A percentile compares a stretch with the other conserved stretches of the same genome.
These are phyloP conservation scores for Phytopythium kandeliae DNA, from an alignment of 352 stramenopile genomes.

Conservation along the genomic window DNA sequence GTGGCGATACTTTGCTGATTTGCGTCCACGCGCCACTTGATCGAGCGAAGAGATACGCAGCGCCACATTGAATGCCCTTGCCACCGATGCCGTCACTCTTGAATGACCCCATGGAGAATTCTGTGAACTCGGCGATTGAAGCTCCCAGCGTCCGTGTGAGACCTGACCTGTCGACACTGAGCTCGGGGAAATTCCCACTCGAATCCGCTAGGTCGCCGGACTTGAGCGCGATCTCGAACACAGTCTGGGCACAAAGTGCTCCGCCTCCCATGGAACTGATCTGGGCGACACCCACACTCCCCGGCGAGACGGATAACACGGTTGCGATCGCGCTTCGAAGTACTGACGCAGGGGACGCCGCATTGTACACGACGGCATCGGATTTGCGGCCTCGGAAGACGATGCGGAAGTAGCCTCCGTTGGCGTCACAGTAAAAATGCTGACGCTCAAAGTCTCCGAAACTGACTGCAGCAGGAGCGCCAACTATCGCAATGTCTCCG, in stretches of 20 bases:
- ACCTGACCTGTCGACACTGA: conserved; percentile 35
- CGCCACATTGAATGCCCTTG: conserved; percentile 69
- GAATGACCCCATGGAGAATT: conserved; percentile 58
- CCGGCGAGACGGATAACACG: conserved; percentile 48
- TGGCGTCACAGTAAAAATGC: conserved; percentile 65
- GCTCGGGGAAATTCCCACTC: conserved; percentile 48
- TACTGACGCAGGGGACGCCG: conserved; percentile 19
- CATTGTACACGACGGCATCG: conserved; percentile 53
- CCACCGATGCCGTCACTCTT: conserved; percentile 41
- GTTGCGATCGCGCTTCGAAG: conserved; percentile 46
- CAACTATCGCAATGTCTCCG: conserved; percentile 44
- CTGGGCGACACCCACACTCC: conserved; percentile 47
- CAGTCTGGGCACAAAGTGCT: conserved; percentile 32
- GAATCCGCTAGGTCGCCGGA: conserved; percentile 52
- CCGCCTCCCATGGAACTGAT: conserved; percentile 21
- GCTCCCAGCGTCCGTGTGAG: conserved; percentile 31
- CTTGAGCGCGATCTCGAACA: conserved; percentile 52
- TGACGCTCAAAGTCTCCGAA: conserved; percentile 75
- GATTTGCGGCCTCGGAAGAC: conserved; percentile 55
- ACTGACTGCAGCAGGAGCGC: conserved; percentile 53
- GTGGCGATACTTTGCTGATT: conserved; percentile 43
- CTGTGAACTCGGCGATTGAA: conserved; percentile 32
- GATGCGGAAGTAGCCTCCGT: conserved; percentile 61
- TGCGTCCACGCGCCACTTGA: conserved; percentile 49
- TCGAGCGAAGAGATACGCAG: conserved; percentile 57